Evolutionary conservation across 2,329 filamentous ascomycete species (phyloP).

Genomic region (Cryphonectria japonica): DNA sequence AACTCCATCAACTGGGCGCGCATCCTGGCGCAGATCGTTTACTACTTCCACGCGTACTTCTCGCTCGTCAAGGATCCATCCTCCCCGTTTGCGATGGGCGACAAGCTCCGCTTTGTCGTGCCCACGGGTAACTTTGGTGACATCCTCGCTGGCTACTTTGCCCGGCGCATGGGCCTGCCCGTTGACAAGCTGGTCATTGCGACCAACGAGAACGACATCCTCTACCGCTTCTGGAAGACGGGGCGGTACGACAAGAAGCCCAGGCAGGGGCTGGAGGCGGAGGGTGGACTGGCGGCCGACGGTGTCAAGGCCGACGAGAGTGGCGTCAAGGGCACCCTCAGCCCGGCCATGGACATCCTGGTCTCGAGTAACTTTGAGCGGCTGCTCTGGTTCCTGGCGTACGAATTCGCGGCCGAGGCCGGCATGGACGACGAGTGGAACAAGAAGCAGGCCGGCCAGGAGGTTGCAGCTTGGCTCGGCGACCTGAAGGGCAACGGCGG

Average conservation of each 20-base stretch:
- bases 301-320: slow-evolving; percentile 67
- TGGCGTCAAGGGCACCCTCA: slow-evolving; percentile 88
- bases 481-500: slow-evolving; percentile 80
- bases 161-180: slow-evolving; percentile 62
- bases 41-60: slow-evolving; percentile 97
- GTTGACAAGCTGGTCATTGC: slow-evolving; percentile 87
- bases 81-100: slow-evolving; percentile 62
- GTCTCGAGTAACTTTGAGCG: slow-evolving; percentile 97
- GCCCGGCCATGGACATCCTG: slow-evolving; percentile 96
- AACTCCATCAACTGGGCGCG: slow-evolving; percentile 97
- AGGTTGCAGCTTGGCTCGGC: slow-evolving; percentile 77
- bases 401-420: slow-evolving; percentile 64
- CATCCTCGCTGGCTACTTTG: slow-evolving; percentile 92
- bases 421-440: slow-evolving; percentile 69
- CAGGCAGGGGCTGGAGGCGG: slow-evolving; percentile 58
- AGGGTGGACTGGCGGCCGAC: slow-evolving; percentile 67
- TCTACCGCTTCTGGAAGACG: slow-evolving; percentile 92
- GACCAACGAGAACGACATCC: slow-evolving; percentile 97
- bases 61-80: slow-evolving; percentile 64
- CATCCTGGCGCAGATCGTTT: slow-evolving; percentile 94
- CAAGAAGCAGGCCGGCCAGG: slow-evolving; percentile 72
- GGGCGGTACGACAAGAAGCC: slow-evolving; percentile 88
- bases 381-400: slow-evolving; percentile 89
- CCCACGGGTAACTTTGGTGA: slow-evolving; percentile 98
- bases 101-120: slow-evolving; percentile 82